A percentile compares a stretch with the other conserved stretches of the same genome.
Conservation (phyloP, 306 rosid genomes). For the Leucaena leucocephala region DNA sequence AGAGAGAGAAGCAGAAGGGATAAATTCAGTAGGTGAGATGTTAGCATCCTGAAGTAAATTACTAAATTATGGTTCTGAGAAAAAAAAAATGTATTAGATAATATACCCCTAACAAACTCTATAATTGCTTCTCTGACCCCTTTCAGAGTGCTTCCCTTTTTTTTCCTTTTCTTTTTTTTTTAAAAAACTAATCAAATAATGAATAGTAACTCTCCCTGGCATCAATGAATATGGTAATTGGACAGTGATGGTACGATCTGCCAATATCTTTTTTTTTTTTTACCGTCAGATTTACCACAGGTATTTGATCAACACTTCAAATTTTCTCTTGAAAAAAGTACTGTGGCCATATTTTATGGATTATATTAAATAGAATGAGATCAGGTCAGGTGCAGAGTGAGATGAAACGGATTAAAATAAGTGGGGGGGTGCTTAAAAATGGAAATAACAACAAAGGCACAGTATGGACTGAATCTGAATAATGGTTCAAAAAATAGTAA, state of each 20-base stretch:
- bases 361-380: not conserved
- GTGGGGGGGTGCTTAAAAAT: not conserved
- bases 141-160: not conserved
- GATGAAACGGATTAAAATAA: not conserved
- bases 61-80: not conserved
- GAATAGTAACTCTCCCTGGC: not conserved
- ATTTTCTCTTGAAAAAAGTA: not conserved
- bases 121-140: not conserved
- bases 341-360: not conserved
- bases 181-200: not conserved
- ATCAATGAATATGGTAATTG: not conserved
- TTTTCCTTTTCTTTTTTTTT: no score
- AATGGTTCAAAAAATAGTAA: not conserved
- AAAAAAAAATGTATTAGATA: not conserved
- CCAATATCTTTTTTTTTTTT: not conserved
- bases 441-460: not conserved
- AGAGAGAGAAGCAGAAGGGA: not conserved
- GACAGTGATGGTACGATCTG: not conserved
- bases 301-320: not conserved
- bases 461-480: not conserved
- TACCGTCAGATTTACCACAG: not conserved
- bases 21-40: constrained; percentile 6
- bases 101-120: constrained; percentile 12
- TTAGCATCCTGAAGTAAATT: constrained; percentile 25
- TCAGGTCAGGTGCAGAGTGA: not conserved